A percentile compares a stretch with the other conserved stretches of the same genome.
Evolutionary conservation across 257 asterid species (phyloP).

Genomic region (Lycium ferocissimum): DNA sequence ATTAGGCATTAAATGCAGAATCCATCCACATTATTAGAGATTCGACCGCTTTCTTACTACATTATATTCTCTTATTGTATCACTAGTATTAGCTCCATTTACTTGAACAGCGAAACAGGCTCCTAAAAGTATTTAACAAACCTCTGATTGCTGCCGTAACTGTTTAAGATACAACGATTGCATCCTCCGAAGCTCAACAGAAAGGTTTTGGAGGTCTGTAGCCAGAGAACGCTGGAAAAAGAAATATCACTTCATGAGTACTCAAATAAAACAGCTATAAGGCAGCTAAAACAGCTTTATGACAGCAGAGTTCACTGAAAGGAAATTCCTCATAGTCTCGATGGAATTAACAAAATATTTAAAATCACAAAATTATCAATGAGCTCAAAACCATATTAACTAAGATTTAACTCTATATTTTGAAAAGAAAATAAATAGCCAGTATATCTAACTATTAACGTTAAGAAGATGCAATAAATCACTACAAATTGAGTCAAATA

Average conservation of each 20-base stretch:
- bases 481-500: not conserved
- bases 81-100: constrained; percentile 17
- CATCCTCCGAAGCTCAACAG: constrained; percentile 51
- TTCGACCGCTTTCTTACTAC: not conserved
- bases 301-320: constrained; percentile 17
- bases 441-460: not conserved
- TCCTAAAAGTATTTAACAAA: constrained; percentile 23
- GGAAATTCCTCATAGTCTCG: not conserved
- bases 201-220: constrained; percentile 51
- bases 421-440: not conserved
- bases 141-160: constrained; percentile 51
- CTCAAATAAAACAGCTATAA: not conserved
- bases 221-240: constrained; percentile 51
- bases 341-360: not conserved
- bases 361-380: not conserved
- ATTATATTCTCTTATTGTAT: not conserved
- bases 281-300: not conserved
- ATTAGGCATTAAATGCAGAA: not conserved
- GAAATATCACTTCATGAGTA: constrained; percentile 3
- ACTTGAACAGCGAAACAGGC: not conserved
- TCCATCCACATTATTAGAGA: not conserved
- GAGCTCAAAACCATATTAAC: not conserved
- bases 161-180: constrained; percentile 51
- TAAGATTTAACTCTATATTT: not conserved
- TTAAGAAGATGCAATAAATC: not conserved